Evolutionary conservation across 176 grass and related monocot species (phyloP), one percentile per base, ranked within the genome.

Genomic region (Themeda triandra): DNA sequence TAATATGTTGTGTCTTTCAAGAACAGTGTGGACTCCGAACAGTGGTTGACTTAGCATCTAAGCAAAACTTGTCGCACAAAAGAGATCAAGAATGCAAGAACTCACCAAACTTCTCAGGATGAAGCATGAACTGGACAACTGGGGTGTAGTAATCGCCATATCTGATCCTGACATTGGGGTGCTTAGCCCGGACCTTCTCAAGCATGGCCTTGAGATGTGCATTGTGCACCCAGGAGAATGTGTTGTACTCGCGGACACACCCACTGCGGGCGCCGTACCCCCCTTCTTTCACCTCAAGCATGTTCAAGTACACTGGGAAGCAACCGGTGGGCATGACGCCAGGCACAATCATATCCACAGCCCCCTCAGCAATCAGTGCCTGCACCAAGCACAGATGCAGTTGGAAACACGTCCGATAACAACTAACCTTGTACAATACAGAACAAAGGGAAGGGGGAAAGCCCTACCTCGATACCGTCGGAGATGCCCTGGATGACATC

Each of bases 121-220:
- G 88, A 64, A 87, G 73, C 78, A 89, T 79, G 79, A 99, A 99
- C 70, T 94, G 87, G 73, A 99, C 81, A 84, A 92, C 88, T 56
- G 97, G 85, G 1, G 87, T 94, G 84, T 89, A 99, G 80, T 94
- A 99, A 78, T 99, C 93, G 0, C 85, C 93, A 49, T 99, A 99
- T 54, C 85, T 92, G 76, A 99, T 96, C 71, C 91, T 84, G 28
- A 79, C 89, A 67, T 73, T 78, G 29, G 93, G 93, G 66, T 99
- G 71, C 70, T 92, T 92, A 25, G 41, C 80, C 63, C 91, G 86
- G 36, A 99, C 90, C 90, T 92, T 87, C 53, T 75, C 69, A 37
- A 98, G 87, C 15, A 78, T 82, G 4, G 85, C 80, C 74, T 86
- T 91, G 6, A 99, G 91, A 78, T 89, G 46, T 31, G 75, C 51